Base-by-base conservation (phyloP, 257 asterid species). In the Solanum neorickii region DNA sequence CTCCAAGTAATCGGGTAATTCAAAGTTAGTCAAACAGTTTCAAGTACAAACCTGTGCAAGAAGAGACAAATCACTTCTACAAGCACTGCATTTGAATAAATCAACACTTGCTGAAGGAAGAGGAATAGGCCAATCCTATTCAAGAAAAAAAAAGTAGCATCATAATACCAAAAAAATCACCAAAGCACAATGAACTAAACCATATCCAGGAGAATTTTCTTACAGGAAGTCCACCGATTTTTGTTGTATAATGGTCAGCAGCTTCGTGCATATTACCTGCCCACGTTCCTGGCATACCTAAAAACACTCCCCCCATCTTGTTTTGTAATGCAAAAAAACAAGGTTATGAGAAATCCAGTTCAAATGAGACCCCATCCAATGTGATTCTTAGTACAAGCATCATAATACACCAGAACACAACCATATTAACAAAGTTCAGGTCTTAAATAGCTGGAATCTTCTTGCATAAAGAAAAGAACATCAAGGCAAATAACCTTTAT, bases 201-300 rank as follows among this genome's bases (percentile, higher is more conserved):
- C 25, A 7, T 86, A 70, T 70, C 83, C 20, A 65, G 44, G 44
- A 76, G 49, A 10, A 86, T 35, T 23, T 66, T 37, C 96, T 88
- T 92, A 97, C 99, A 52, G 98, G 96, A 87, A 93, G 65, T 74
- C 99, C 99, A 84, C 99, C 99, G 10, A 97, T 91, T 93, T 97
- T 97, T 41, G 95, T 91, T 12, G 98, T 94, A 87, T 95, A 95
- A 83, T 94, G 94, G 90, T 97, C 99, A 88, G 98, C 96, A 87
- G 91, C 93, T 92, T 97, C 98, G 65, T 89, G 87, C 65, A 93
- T 91, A 90, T 93, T 93, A 72, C 90, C 93, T 87, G 99, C 98
- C 99, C 99, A 97, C 21, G 89, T 90, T 66, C 98, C 99, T 7
- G 99, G 99, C 98, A 97, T 90, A 87, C 97, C 98, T 90, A 97